phyloP scores from a whole-genome alignment of 305 asterid species.

The Fraxinus dipetala region DNA sequence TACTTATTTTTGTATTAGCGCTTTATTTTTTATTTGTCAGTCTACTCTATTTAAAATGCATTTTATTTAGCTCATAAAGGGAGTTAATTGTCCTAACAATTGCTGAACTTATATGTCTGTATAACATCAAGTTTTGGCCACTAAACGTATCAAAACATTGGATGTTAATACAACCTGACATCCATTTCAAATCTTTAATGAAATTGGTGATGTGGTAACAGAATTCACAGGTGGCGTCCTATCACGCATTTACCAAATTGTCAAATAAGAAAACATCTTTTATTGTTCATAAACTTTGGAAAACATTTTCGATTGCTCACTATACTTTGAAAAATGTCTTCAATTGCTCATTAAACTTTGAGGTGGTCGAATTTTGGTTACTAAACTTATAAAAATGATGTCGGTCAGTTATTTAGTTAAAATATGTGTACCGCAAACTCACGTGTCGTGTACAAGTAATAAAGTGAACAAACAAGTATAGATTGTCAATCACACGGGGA shows the following conservation, averaged over 20 bases:
- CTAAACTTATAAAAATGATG: no score
- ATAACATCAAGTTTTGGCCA: neutral
- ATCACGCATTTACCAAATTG: neutral
- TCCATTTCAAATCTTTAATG: neutral
- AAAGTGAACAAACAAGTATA: neutral
- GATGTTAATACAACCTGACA: neutral
- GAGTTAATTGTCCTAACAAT: neutral
- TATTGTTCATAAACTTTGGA: neutral
- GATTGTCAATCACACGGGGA: neutral
- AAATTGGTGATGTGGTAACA: neutral
- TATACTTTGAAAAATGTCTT: neutral
- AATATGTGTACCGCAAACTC: no score
- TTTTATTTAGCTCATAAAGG: neutral
- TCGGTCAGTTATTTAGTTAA: no score
- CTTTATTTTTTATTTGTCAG: neutral
- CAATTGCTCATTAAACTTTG: neutral
- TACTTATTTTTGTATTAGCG: slow-evolving; percentile 14
- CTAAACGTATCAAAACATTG: neutral
- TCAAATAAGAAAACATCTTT: no score
- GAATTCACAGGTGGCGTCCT: neutral
- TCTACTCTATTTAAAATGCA: neutral
- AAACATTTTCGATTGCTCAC: neutral
- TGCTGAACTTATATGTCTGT: neutral
- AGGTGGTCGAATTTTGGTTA: neutral
- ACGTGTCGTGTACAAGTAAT: no score